These are phyloP conservation scores for Ogataea hybrid DNA, from an alignment of 1,139 yeast genomes.

Conservation along the genomic window DNA sequence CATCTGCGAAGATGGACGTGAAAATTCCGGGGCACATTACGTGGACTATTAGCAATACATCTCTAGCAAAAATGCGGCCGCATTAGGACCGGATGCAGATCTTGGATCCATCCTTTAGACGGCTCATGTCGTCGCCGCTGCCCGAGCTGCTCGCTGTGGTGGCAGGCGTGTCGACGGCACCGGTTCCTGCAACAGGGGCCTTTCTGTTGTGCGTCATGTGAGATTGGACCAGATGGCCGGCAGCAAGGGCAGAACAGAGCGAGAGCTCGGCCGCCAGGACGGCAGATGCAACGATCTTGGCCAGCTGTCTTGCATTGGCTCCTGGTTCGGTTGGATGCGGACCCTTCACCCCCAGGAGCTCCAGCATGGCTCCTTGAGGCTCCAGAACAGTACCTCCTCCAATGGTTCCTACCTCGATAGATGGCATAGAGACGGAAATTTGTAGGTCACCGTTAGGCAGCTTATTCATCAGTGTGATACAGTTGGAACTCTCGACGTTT, in stretches of 20 bases:
- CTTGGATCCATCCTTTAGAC: conserved; percentile 67
- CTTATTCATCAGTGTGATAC: conserved; percentile 93
- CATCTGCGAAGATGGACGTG: conserved; percentile 2
- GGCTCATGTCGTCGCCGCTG: conserved; percentile 38
- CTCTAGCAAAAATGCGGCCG: conserved; percentile 3
- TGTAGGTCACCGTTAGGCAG: conserved; percentile 71
- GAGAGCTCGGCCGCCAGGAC: conserved; percentile 97
- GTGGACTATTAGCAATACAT: conserved; percentile 9
- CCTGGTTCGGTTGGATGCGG: conserved; percentile 96
- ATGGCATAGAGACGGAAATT: conserved; percentile 97
- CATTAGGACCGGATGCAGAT: conserved; percentile 60
- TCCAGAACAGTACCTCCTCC: conserved; percentile 99
- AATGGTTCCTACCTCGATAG: conserved; percentile 97
- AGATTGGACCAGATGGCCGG: conserved; percentile 96
- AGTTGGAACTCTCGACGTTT: conserved; percentile 94
- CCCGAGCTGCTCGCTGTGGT: conserved; percentile 14
- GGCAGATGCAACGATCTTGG: conserved; percentile 91
- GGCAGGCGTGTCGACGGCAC: conserved; percentile 19
- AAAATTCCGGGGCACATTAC: conserved; percentile 10
- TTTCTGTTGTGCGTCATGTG: conserved; percentile 94
- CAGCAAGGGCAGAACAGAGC: conserved; percentile 91
- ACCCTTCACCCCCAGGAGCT: conserved; percentile 90
- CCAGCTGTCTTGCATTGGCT: conserved; percentile 90
- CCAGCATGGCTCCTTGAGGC: conserved; percentile 97
- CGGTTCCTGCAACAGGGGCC: conserved; percentile 22